Evolutionary conservation across 176 grass and related monocot species (phyloP).

Genomic region (Hordeum vulgare): DNA sequence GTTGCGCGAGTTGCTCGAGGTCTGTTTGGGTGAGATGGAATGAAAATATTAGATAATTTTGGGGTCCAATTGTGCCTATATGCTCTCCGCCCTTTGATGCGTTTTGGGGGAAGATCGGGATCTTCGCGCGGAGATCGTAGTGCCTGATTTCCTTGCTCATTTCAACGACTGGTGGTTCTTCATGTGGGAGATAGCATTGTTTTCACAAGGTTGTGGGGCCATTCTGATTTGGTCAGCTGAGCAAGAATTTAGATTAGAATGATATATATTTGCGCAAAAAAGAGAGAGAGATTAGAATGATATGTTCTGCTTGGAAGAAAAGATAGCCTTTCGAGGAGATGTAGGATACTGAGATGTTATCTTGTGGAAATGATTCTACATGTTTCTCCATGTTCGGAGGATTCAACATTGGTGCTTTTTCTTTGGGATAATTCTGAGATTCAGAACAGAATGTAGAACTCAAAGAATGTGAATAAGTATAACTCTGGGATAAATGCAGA

Average conservation of each 20-base stretch:
- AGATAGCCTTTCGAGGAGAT: background rate
- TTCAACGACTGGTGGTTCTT: background rate
- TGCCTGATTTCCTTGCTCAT: background rate
- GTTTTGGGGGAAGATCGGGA: constrained; percentile 12
- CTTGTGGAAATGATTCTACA: constrained; percentile 6
- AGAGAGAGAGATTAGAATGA: background rate
- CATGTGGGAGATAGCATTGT: background rate
- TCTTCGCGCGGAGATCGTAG: background rate
- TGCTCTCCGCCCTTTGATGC: background rate
- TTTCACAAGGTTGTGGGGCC: background rate
- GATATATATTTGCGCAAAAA: too few relatives aligned
- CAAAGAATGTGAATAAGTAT: background rate
- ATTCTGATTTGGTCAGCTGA: constrained; percentile 14
- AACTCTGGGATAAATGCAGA: background rate
- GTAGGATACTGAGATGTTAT: background rate
- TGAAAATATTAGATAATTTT: constrained; percentile 6
- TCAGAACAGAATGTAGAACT: constrained; percentile 1
- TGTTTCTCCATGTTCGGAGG: background rate
- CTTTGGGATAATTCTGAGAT: background rate
- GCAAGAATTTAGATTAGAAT: background rate
- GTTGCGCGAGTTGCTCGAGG: background rate
- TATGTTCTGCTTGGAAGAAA: background rate
- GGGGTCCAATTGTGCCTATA: background rate
- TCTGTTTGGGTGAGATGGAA: background rate
- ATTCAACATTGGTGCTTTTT: background rate